phyloP scores from a whole-genome alignment of 208 protist genomes.

The Leishmania aethiopica region DNA sequence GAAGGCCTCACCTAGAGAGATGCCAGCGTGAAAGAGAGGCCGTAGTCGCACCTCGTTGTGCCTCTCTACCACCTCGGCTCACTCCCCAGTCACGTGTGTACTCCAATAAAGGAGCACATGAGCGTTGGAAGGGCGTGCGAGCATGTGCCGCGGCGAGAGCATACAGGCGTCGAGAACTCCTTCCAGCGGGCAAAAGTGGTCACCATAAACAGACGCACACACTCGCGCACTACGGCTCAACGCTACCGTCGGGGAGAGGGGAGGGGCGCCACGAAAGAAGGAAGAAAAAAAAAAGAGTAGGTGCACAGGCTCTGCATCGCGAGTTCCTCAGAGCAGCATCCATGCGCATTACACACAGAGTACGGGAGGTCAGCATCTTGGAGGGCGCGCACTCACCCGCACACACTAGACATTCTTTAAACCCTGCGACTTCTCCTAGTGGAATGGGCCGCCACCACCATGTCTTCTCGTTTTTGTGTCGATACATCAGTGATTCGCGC shows the following conservation, averaged over 20 bases:
- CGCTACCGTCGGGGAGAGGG: not conserved
- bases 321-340: not conserved
- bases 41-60: not conserved
- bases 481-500: slow-evolving; percentile 34
- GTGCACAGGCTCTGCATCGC: not conserved
- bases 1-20: not conserved
- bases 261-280: not conserved
- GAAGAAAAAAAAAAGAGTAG: not conserved
- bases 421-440: not conserved
- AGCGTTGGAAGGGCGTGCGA: not conserved
- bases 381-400: not conserved
- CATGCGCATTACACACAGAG: not conserved
- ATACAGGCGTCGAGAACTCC: not conserved
- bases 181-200: not conserved
- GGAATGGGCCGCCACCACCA: not conserved
- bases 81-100: not conserved
- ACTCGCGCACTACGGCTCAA: not conserved
- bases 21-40: not conserved
- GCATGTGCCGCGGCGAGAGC: not conserved
- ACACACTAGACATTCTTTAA: not conserved
- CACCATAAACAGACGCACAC: not conserved
- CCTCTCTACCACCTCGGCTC: not conserved
- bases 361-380: not conserved
- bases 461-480: no score
- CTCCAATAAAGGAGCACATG: not conserved